Percentiles rank a stretch among this genome's conserved stretches.
phyloP scores from a whole-genome alignment of 306 rosid genomes.

The Cucumis cinereus region DNA sequence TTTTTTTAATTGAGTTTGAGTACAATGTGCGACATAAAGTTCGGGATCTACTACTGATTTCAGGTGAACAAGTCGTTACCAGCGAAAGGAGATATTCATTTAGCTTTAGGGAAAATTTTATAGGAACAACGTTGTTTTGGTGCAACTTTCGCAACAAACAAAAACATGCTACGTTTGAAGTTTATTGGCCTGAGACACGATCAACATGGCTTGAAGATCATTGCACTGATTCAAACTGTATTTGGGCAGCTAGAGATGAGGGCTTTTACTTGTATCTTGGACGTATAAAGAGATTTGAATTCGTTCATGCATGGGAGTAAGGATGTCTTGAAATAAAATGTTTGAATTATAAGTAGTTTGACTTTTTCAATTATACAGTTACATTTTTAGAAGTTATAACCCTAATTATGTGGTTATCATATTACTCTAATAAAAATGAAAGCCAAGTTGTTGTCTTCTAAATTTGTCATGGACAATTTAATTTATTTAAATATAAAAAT shows the following conservation, averaged over 20 bases:
- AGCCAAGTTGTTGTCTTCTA: too few relatives aligned
- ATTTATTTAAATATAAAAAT: too few relatives aligned
- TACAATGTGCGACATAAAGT: not conserved
- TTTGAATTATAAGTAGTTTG: too few relatives aligned
- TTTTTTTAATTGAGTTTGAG: not conserved
- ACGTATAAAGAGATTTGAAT: not conserved
- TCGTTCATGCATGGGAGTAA: not conserved
- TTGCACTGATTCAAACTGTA: not conserved
- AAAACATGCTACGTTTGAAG: not conserved
- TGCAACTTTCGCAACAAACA: not conserved
- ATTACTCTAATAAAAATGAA: too few relatives aligned
- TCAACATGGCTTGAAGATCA: not conserved
- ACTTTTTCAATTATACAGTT: too few relatives aligned
- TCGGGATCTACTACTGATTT: not conserved
- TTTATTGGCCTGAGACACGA: not conserved
- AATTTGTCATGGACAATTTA: too few relatives aligned
- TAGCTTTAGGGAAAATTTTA: not conserved
- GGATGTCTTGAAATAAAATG: too few relatives aligned
- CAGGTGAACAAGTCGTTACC: not conserved
- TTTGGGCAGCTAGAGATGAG: not conserved
- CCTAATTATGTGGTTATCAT: too few relatives aligned
- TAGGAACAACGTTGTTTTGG: not conserved
- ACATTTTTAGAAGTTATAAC: too few relatives aligned
- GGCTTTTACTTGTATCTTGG: not conserved
- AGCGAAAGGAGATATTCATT: not conserved